Base-by-base conservation (phyloP, 1,284 basidiomycete genomes). In the Golubevia sp. region DNA sequence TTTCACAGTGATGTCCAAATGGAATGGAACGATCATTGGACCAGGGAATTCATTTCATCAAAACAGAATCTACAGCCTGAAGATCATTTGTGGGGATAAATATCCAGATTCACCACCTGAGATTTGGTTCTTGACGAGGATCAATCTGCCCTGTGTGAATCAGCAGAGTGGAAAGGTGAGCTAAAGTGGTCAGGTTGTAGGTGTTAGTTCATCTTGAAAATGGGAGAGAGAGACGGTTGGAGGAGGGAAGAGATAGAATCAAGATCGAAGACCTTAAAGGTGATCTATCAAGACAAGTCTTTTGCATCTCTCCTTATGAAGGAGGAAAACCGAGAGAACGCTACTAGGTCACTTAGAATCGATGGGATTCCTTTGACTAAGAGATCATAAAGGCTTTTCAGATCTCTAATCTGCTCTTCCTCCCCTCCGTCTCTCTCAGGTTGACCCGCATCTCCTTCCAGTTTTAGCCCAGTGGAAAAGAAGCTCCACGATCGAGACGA, bases 1-100 rank as follows among this genome's bases (percentile, higher is more conserved):
- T 50, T 6, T 57, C 20, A 55, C 58, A 80, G 76, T 77, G 67
- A 98, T 99, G 96, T 92, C 90, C 85, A 89, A 94, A 83, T 99
- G 96, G 96, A 98, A 97, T 83, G 96, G 95, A 49, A 99, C 97
- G 11, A 96, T 99, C 86, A 93, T 99, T 70, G 97, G 96, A 7
- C 96, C 97, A 34, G 94, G 94, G 62, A 95, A 98, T 86, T 77
- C 77, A 21, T 93, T 96, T 11, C 94, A 96, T 85, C 94, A 99
- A 88, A 99, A 99, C 86, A 89, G 96, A 59, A 99, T 99, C 86
- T 99, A 98, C 88, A 92, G 90, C 64, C 89, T 99, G 76, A 92
- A 91, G 87, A 95, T 99, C 83, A 87, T 88, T 77, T 98, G 96
- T 82, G 92, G 90, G 44, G 86, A 89, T 5, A 73, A 84, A 3